Percentiles rank a stretch among this genome's conserved stretches.
Evolutionary conservation across 2,329 filamentous ascomycete genomes (phyloP).

Genomic region (Diatrype stigma): DNA sequence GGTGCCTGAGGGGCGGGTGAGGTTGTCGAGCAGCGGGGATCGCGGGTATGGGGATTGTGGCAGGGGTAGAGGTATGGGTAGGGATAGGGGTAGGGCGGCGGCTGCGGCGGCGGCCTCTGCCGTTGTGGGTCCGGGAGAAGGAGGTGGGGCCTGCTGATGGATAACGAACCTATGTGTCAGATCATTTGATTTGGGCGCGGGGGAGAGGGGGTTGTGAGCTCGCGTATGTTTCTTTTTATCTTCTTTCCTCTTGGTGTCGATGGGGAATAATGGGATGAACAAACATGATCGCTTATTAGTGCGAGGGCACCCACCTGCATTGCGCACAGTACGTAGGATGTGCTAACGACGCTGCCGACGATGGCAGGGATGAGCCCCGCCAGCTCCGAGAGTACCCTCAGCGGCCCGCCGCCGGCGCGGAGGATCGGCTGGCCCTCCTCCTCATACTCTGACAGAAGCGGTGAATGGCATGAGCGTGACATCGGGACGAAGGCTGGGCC

Average conservation of each 20-base stretch:
- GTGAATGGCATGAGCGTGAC: background rate
- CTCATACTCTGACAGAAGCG: background rate
- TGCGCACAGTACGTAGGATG: conserved; percentile 11
- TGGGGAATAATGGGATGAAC: background rate
- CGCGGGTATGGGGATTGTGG: conserved; percentile 6
- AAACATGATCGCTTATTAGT: conserved; percentile 7
- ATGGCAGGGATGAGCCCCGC: conserved; percentile 17
- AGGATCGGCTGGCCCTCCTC: background rate
- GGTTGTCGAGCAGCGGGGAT: conserved; percentile 6
- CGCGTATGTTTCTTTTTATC: background rate
- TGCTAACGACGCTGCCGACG: conserved; percentile 18
- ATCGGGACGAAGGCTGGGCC: background rate
- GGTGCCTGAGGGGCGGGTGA: conserved; percentile 12
- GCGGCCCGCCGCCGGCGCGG: conserved; percentile 1
- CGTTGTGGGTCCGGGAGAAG: no score
- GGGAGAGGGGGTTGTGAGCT: no score
- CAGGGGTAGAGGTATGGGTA: no score
- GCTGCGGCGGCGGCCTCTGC: no score
- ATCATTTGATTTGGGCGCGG: no score
- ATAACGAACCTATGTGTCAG: no score
- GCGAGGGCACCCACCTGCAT: background rate
- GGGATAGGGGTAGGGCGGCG: no score
- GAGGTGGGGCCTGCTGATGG: no score
- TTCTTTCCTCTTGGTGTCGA: background rate
- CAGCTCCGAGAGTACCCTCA: conserved; percentile 11